Evolutionary conservation across 2,329 filamentous ascomycete genomes (phyloP), one percentile per base, ranked within the genome.

Genomic region (Penicillium sp.): DNA sequence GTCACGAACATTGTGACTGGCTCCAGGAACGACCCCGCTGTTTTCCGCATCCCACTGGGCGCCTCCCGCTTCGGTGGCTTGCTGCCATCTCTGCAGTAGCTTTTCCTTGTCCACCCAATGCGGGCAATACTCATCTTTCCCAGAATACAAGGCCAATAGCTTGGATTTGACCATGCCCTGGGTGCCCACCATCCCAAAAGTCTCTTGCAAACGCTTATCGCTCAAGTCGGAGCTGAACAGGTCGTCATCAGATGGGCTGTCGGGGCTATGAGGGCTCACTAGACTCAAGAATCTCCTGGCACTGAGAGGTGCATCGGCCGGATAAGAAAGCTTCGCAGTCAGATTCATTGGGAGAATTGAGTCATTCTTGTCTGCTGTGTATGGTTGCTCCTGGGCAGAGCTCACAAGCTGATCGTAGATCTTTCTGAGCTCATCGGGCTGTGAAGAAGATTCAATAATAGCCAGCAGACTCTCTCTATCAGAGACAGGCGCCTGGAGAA

Each of bases 211-310:
- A 18, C 79, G 77, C 32, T 82, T 77, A 40, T 84, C 80, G 0
- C 77, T 71, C n/a, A 94, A 75, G 67, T 94, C 89, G 3, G 85
- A 86, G n/a, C 88, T 92, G 75, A 96, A 96, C 67, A 89, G 90
- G 69, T 96, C 92, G 69, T 97, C 92, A 55, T 89, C 87, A 10
- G 87, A 88, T 6, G 85, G 79, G 48, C 77, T 72, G 45, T 78
- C 75, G 0, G 82, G 82, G 23, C 79, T 82, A 44, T 72, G 72
- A 0, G 77, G 77, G 38, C 75, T 78, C 0, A 80, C 75, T 7
- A 89, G 73, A 45, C 82, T 83, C 35, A 86, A 67, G 69, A 84
- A 87, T 40, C 86, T 70, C 44, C 75, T 75, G 8, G 85, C 83
- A n/a, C 75, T 80, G 5, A 87, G 72, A 0, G 82, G 80, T 0